Evolutionary conservation across 2,329 filamentous ascomycete genomes (phyloP).

Genomic region (Penicillium sp.): DNA sequence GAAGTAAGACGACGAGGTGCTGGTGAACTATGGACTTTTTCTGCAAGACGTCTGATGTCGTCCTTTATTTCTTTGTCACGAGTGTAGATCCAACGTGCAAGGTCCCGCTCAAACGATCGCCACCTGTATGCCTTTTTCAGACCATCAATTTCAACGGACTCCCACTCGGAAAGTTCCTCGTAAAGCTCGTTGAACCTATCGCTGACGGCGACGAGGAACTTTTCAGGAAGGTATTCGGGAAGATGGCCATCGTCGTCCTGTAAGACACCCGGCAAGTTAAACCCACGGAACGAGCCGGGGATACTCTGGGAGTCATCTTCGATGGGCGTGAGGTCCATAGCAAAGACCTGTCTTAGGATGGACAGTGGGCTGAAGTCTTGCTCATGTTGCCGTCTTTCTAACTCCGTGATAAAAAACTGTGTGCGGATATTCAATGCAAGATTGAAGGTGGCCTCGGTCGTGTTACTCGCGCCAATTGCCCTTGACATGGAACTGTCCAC

Average conservation of each 20-base stretch:
- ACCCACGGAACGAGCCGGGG: conserved; percentile 24
- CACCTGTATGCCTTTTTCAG: conserved; percentile 51
- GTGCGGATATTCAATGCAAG: conserved; percentile 55
- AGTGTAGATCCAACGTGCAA: conserved; percentile 48
- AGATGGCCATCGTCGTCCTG: conserved; percentile 40
- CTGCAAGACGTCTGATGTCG: conserved; percentile 31
- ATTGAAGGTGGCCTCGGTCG: conserved; percentile 46
- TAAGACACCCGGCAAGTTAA: conserved; percentile 30
- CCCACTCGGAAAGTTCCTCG: conserved; percentile 38
- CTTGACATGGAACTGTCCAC: conserved; percentile 10
- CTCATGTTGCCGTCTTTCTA: conserved; percentile 35
- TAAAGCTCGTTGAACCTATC: conserved; percentile 41
- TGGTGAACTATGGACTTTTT: neutral
- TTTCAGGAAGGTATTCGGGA: conserved; percentile 37
- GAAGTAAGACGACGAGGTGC: neutral
- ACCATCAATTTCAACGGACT: conserved; percentile 41
- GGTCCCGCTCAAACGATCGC: conserved; percentile 45
- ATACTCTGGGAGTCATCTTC: conserved; percentile 15
- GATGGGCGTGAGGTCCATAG: conserved; percentile 20
- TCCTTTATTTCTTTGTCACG: conserved; percentile 47
- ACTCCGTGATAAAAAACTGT: conserved; percentile 50
- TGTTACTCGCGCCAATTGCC: conserved; percentile 38
- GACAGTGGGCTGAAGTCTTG: conserved; percentile 40
- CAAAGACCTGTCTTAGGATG: conserved; percentile 45
- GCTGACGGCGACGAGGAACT: conserved; percentile 35